These are phyloP conservation scores for Aureobasidium mangrovei DNA, from an alignment of 2,329 filamentous ascomycete genomes.

Conservation along the genomic window DNA sequence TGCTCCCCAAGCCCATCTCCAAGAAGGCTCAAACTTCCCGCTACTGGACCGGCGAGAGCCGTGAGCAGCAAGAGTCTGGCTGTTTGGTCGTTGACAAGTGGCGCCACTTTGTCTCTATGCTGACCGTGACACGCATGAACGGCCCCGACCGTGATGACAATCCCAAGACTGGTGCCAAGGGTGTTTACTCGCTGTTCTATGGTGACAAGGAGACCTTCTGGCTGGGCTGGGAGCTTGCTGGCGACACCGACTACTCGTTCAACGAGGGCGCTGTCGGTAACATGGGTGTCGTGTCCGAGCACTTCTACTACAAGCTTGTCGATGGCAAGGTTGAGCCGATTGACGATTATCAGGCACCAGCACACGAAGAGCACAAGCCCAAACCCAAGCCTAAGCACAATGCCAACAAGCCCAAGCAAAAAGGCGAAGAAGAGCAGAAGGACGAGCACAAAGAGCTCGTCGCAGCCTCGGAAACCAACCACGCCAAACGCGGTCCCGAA, in stretches of 20 bases:
- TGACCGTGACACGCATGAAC: slow-evolving; percentile 35
- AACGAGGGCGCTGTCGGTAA: slow-evolving; percentile 33
- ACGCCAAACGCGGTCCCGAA: neutral
- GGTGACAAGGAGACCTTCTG: slow-evolving; percentile 41
- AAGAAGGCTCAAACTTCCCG: slow-evolving; percentile 31
- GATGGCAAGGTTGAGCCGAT: neutral
- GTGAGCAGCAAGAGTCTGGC: slow-evolving; percentile 39
- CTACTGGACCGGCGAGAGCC: slow-evolving; percentile 32
- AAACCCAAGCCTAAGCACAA: neutral
- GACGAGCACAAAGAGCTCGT: neutral
- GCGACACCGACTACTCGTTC: slow-evolving; percentile 36
- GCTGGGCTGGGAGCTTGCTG: slow-evolving; percentile 41
- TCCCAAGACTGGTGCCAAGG: slow-evolving; percentile 29
- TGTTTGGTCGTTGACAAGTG: slow-evolving; percentile 41
- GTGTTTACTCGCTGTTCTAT: slow-evolving; percentile 38
- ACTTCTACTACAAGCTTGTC: slow-evolving; percentile 27
- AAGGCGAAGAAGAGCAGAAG: neutral
- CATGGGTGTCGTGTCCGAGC: slow-evolving; percentile 39
- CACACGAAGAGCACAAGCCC: neutral
- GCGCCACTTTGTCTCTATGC: slow-evolving; percentile 37
- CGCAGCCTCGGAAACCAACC: neutral
- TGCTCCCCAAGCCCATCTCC: slow-evolving; percentile 37
- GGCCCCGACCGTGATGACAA: slow-evolving; percentile 39
- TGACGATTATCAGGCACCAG: neutral
- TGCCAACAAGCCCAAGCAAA: neutral